Evolutionary conservation across 306 rosid species (phyloP), one percentile per base, ranked within the genome.

Genomic region (Citrullus amarus): DNA sequence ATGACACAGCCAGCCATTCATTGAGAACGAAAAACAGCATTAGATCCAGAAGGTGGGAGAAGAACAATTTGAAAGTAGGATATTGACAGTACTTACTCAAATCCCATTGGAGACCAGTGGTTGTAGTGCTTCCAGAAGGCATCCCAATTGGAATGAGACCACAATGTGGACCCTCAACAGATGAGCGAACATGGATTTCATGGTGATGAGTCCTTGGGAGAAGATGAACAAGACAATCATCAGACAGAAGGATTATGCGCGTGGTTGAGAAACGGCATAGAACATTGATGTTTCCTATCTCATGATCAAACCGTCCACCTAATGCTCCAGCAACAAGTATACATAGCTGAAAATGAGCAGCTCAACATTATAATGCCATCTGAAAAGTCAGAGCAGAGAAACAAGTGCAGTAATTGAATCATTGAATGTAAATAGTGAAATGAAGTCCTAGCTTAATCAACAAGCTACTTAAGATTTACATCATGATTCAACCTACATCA

Each of bases 271-370:
- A 96, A 46, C 85, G 88, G 75, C 89, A 92, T n/a, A 92, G 77
- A 54, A 92, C 93, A 59, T 96, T 96, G 73, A 96, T 83, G 84
- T 96, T 96, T 79, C 98, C 99, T 20, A 96, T 88, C 87, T 92
- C 97, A 16, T 96, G 99, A 84, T 96, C 99, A 82, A 96, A 96
- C 83, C 99, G 84, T 78, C 99, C 99, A 43, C 99, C 99, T 74
- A 96, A 93, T 79, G 98, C 97, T 82, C 99, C 99, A 74, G 89
- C 87, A 72, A 90, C 93, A 67, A 96, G 87, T 84, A 96, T 90
- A 89, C 98, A 86, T 72, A 88, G 76, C 99, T 96, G 87, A 65
- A 66, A 86, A 67, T 82, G 54, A 74, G 76, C 44, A 79, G 41
- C 43, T 20, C 68, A 53, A 73, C 11, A 39, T 57, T 65, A 30